Conservation (phyloP, 2,329 filamentous ascomycete species). For the Trichophyton benhamiae region DNA sequence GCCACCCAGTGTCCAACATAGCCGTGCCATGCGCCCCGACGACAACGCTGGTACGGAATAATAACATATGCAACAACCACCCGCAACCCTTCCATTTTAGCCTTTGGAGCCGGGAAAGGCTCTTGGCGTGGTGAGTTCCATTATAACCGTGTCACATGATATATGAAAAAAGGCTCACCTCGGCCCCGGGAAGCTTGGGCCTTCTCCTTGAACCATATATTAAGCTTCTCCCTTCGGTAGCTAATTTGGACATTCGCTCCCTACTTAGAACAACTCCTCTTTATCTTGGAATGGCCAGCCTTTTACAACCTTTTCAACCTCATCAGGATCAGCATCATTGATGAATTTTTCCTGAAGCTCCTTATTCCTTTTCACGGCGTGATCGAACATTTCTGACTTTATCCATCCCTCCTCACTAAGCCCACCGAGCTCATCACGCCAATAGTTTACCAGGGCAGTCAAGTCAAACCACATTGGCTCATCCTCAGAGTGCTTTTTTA, state of each 20-base stretch:
- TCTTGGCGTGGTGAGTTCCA: too few relatives aligned
- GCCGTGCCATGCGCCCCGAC: neutral
- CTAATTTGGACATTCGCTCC: too few relatives aligned
- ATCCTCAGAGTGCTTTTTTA: conserved; percentile 8
- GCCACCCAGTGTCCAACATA: neutral
- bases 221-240: too few relatives aligned
- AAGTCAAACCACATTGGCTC: conserved; percentile 10
- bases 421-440: conserved; percentile 9
- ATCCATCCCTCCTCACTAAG: conserved; percentile 12
- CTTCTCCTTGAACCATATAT: too few relatives aligned
- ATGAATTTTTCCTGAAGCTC: conserved; percentile 5
- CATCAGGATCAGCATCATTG: conserved; percentile 5
- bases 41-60: neutral
- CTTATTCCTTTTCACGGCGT: conserved; percentile 6
- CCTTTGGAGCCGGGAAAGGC: too few relatives aligned
- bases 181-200: too few relatives aligned
- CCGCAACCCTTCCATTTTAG: too few relatives aligned
- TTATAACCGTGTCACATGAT: too few relatives aligned
- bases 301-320: conserved; percentile 6
- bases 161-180: too few relatives aligned
- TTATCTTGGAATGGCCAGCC: conserved; percentile 12
- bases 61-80: too few relatives aligned
- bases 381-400: conserved; percentile 7
- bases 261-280: neutral
- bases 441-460: conserved; percentile 8